Base-by-base conservation (phyloP, 2,329 filamentous ascomycete genomes). In the Trichoderma semiorbis region DNA sequence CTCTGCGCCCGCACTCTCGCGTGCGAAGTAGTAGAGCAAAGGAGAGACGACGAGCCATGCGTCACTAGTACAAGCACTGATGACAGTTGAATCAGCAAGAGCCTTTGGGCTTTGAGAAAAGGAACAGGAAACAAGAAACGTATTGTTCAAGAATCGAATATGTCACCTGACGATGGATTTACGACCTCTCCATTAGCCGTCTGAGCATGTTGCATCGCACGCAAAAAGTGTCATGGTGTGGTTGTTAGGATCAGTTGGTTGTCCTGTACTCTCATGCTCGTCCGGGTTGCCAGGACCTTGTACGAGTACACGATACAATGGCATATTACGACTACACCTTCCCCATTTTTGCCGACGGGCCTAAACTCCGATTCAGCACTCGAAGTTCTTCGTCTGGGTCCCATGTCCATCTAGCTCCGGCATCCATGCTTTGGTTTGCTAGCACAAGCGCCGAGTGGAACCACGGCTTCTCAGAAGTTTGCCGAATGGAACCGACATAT, bases 371-470 rank as follows among this genome's bases (percentile, higher is more conserved):
- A 69, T 69, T 69, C 36, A 60, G 26, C 66, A 69, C 34, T 69
- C 65, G 26, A 60, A 18, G 10, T 39, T 67, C 53, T 61, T 69
- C 55, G 55, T 36, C 55, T 61, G 55, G 55, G 11, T 5, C 26
- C 55, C 55, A 61, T 53, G 34, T 62, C 26, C 66, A 47, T 62
- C 55, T 69, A 69, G 66, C 66, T 69, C 57, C 66, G 66, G 66
- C 57, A 69, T 36, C 66, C 66, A 69, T 69, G 66, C 30, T 50
- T 43, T 61, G 39, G 26, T 61, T 61, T 69, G 66, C 57, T 61
- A 62, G 66, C 66, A 69, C 57, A 69, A 62, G 66, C 66, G 66
- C 66, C 66, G 66, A 69, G 66, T 69, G 66, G 66, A 62, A 69
- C 66, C 36, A 34, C 30, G 64, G 14, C n/a, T 8, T 62, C 57